phyloP scores from a whole-genome alignment of 768 basidiomycete species.

The Tremella fuciformis region DNA sequence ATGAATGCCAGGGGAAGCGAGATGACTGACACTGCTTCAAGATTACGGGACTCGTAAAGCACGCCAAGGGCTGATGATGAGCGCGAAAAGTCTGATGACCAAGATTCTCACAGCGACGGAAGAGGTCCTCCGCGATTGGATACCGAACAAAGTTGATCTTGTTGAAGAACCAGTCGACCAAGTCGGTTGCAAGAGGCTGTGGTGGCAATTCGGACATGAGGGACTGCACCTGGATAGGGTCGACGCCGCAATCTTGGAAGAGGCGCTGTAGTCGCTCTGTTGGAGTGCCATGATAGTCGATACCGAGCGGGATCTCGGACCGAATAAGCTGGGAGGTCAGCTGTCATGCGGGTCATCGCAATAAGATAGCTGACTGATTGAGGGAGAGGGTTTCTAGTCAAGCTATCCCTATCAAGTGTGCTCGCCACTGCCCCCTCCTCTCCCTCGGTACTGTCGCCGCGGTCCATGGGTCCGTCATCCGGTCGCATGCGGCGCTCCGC shows the following conservation, averaged over 20 bases:
- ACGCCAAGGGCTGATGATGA: conserved; percentile 8
- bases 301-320: conserved; percentile 27
- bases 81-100: background rate
- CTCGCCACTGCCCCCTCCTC: conserved; percentile 12
- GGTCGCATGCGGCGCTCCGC: too few relatives aligned
- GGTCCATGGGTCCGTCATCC: background rate
- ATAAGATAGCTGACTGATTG: conserved; percentile 24
- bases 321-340: conserved; percentile 17
- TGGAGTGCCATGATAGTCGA: conserved; percentile 54
- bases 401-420: conserved; percentile 32
- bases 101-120: conserved; percentile 56
- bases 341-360: conserved; percentile 8
- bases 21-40: conserved; percentile 72
- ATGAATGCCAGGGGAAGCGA: conserved; percentile 78
- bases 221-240: conserved; percentile 83
- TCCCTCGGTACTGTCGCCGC: conserved; percentile 8
- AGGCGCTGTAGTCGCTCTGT: conserved; percentile 71
- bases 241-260: conserved; percentile 85
- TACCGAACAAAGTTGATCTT: conserved; percentile 88
- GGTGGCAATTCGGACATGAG: conserved; percentile 84
- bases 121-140: conserved; percentile 78
- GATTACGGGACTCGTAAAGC: conserved; percentile 19
- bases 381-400: conserved; percentile 39
- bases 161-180: conserved; percentile 65
- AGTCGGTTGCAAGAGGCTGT: conserved; percentile 64